Evolutionary conservation across 2,329 filamentous ascomycete genomes (phyloP), one percentile per base, ranked within the genome.

Genomic region (Sarocladiaceae sp.): DNA sequence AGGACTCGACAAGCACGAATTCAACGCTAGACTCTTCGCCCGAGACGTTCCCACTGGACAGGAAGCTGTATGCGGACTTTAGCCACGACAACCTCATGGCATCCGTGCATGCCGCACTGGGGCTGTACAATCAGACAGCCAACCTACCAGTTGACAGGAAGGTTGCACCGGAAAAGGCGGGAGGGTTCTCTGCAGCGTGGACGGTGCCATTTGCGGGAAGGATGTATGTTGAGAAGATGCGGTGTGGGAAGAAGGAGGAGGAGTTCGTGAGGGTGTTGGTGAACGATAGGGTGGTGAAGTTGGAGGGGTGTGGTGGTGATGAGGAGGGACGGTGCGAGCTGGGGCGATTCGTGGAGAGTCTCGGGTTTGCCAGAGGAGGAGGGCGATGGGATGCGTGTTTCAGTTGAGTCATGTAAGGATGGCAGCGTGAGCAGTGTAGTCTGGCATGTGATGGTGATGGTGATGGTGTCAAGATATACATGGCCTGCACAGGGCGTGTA

Each of bases 1-100:
- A 71, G 0, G 88, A 95, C 59, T 64, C 77, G 47, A 95, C 88
- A 0, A 80, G 72, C 45, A 88, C 83, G 5, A 95, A 96, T 62
- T 69, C 67, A 27, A 95, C 89, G 0, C 73, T 95, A 0, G 86
- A 94, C 59, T 66, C 67, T 4, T 70, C 80, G 47, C 65, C 74
- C 1, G 58, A 63, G 6, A 90, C 85, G 0, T 96, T 95, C 56
- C 89, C 90, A 0, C 67, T 95, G 0, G 72, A 75, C 49, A 64
- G 68, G 33, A 66, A 66, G 10, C 65, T 95, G 1, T 96, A 94
- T 57, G 89, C 88, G 0, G 90, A 96, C 63, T 95, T 96, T 58
- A 87, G 82, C 50, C 90, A 96, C 63, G 90, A 96, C 64, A 95
- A 94, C 61, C 82, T 85, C 58, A 88, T 96, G 80, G 79, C 78